Conservation (phyloP, 257 asterid species). For the Solanum tacnaense region DNA sequence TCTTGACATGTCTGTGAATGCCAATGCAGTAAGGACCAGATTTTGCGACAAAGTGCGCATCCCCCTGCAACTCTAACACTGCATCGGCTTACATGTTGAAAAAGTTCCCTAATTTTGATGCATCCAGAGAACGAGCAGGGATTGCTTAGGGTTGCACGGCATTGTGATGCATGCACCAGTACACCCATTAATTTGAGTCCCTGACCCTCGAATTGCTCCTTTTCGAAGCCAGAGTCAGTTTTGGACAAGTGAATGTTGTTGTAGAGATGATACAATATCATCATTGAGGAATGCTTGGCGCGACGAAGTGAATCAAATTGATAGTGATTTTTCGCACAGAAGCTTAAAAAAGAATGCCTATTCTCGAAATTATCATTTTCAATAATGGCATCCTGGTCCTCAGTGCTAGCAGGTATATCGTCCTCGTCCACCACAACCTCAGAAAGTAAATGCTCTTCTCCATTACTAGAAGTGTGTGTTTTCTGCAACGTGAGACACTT, state of each 20-base stretch:
- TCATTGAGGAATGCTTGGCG: slow-evolving; percentile 78
- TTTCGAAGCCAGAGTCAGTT: not conserved
- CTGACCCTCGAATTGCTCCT: not conserved
- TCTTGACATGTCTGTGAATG: slow-evolving; percentile 32
- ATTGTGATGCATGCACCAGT: slow-evolving; percentile 33
- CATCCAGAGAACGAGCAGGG: slow-evolving; percentile 31
- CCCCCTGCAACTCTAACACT: slow-evolving; percentile 12
- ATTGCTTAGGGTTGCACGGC: slow-evolving; percentile 11
- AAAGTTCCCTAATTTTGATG: slow-evolving; percentile 9
- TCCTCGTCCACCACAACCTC: slow-evolving; percentile 30
- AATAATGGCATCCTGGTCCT: slow-evolving; percentile 27
- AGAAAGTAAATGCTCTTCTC: slow-evolving; percentile 39
- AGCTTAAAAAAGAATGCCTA: slow-evolving; percentile 47
- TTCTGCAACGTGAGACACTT: slow-evolving; percentile 32
- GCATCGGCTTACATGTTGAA: slow-evolving; percentile 27
- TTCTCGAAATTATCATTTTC: slow-evolving; percentile 39
- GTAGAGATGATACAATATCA: slow-evolving; percentile 60
- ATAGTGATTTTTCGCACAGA: slow-evolving; percentile 47
- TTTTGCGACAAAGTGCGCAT: slow-evolving; percentile 22
- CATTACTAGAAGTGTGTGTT: slow-evolving; percentile 29
- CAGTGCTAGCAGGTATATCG: slow-evolving; percentile 25
- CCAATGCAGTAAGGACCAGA: slow-evolving; percentile 24
- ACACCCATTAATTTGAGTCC: slow-evolving; percentile 11
- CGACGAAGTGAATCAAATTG: slow-evolving; percentile 62
- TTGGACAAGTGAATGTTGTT: not conserved